Conservation (phyloP, 768 basidiomycete genomes). For the Lentinula detonsa region DNA sequence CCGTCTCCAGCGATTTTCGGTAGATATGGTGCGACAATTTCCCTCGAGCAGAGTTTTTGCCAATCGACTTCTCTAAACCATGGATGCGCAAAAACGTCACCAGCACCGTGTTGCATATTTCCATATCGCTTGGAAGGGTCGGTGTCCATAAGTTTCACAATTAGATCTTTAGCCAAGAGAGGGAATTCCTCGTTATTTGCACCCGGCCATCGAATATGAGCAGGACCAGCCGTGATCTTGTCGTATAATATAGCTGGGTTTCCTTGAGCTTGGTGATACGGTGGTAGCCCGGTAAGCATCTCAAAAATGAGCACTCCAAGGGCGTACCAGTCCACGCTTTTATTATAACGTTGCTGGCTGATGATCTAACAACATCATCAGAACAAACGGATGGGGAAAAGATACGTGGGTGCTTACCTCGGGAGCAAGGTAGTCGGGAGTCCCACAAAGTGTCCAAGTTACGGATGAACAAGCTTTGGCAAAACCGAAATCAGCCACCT, state of each 20-base stretch:
- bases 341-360: conserved; percentile 83
- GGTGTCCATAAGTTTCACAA: conserved; percentile 83
- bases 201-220: conserved; percentile 72
- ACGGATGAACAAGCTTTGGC: conserved; percentile 84
- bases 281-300: conserved; percentile 94
- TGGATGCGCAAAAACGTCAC: conserved; percentile 86
- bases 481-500: conserved; percentile 95
- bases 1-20: conserved; percentile 91
- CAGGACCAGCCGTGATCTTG: conserved; percentile 76
- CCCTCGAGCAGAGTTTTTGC: conserved; percentile 70
- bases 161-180: conserved; percentile 68
- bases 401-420: conserved; percentile 45
- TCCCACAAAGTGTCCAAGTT: conserved; percentile 95
- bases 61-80: conserved; percentile 97
- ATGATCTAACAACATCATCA: conserved; percentile 46
- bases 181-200: conserved; percentile 49
- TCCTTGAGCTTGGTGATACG: conserved; percentile 84
- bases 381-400: conserved; percentile 8
- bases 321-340: conserved; percentile 98
- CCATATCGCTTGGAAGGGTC: conserved; percentile 88
- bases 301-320: conserved; percentile 96
- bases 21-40: conserved; percentile 93
- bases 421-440: conserved; percentile 95
- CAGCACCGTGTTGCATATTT: conserved; percentile 81
- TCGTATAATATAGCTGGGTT: conserved; percentile 89